Evolutionary conservation across 2,329 filamentous ascomycete genomes (phyloP).

Genomic region (Cladosporium sp.): DNA sequence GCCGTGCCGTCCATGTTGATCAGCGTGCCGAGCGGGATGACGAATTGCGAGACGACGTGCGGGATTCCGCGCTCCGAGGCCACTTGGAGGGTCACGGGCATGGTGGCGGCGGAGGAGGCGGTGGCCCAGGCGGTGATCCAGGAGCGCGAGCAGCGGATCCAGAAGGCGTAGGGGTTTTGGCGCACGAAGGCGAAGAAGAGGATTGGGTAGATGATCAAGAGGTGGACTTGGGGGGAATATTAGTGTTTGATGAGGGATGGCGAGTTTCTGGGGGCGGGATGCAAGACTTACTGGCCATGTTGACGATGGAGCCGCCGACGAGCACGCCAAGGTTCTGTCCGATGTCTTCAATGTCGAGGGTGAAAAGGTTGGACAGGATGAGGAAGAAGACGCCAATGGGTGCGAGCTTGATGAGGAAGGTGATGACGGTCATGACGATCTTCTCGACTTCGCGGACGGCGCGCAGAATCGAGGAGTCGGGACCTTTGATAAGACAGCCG

Average conservation of each 20-base stretch:
- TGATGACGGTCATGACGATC: constrained; percentile 44
- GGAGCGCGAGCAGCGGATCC: constrained; percentile 44
- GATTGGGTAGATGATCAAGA: constrained; percentile 42
- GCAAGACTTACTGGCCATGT: constrained; percentile 35
- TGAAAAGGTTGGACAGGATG: constrained; percentile 48
- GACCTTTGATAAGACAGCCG: constrained; percentile 41
- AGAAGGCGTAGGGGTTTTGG: constrained; percentile 44
- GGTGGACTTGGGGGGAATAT: constrained; percentile 26
- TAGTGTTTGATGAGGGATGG: background rate
- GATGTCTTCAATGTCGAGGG: constrained; percentile 43
- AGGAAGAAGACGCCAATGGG: constrained; percentile 51
- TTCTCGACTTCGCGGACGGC: constrained; percentile 44
- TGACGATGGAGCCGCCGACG: constrained; percentile 42
- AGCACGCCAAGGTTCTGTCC: constrained; percentile 46
- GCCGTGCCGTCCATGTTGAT: constrained; percentile 52
- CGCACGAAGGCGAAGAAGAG: constrained; percentile 39
- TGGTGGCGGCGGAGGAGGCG: constrained; percentile 48
- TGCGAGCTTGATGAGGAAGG: constrained; percentile 44
- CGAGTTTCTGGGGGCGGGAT: background rate
- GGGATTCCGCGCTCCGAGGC: constrained; percentile 38
- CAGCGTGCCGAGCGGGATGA: constrained; percentile 43
- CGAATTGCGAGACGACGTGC: constrained; percentile 41
- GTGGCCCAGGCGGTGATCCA: constrained; percentile 53
- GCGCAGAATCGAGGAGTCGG: constrained; percentile 36
- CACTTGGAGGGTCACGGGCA: constrained; percentile 44